A percentile compares a stretch with the other conserved stretches of the same genome.
These are phyloP conservation scores for Penicillium sp. DNA, from an alignment of 2,329 filamentous ascomycete species.

Conservation along the genomic window DNA sequence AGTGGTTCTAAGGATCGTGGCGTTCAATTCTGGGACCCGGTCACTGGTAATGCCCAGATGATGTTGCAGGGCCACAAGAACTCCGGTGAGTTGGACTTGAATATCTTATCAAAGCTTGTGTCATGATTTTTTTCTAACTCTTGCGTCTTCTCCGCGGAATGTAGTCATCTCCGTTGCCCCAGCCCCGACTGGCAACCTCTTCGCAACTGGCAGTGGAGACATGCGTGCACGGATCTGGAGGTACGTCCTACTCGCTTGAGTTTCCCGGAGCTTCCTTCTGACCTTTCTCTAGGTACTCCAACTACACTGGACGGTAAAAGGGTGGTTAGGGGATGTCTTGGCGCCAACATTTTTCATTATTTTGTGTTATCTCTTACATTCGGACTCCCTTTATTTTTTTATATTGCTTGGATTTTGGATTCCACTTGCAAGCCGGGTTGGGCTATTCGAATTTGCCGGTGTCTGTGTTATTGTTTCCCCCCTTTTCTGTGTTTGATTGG, in stretches of 20 bases:
- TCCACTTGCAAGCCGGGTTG: constrained; percentile 2
- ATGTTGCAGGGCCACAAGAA: constrained; percentile 99
- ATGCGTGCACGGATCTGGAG: constrained; percentile 98
- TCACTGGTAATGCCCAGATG: constrained; percentile 88
- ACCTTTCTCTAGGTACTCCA: constrained; percentile 35
- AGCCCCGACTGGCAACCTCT: constrained; percentile 81
- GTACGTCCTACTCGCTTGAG: constrained; percentile 41
- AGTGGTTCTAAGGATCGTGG: constrained; percentile 96
- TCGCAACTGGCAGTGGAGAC: constrained; percentile 95
- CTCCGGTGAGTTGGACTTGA: constrained; percentile 58
- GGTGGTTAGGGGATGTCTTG: constrained; percentile 29
- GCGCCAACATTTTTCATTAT: constrained; percentile 31
- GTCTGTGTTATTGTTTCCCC: constrained; percentile 7
- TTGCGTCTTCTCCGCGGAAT: constrained; percentile 8
- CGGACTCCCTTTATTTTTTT: constrained; percentile 12
- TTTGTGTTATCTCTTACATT: constrained; percentile 10
- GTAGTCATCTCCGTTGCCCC: constrained; percentile 93
- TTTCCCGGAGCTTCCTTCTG: background rate
- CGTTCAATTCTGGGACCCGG: constrained; percentile 98
- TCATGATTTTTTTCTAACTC: background rate
- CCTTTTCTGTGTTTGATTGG: constrained; percentile 6
- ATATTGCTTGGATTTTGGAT: background rate
- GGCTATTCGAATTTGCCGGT: constrained; percentile 9
- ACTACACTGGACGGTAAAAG: constrained; percentile 40
- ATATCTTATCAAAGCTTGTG: background rate